Percentiles rank a stretch among this genome's conserved stretches.
Evolutionary conservation across 352 stramenopile species (phyloP).

Genomic region (Phytophthora quininea): DNA sequence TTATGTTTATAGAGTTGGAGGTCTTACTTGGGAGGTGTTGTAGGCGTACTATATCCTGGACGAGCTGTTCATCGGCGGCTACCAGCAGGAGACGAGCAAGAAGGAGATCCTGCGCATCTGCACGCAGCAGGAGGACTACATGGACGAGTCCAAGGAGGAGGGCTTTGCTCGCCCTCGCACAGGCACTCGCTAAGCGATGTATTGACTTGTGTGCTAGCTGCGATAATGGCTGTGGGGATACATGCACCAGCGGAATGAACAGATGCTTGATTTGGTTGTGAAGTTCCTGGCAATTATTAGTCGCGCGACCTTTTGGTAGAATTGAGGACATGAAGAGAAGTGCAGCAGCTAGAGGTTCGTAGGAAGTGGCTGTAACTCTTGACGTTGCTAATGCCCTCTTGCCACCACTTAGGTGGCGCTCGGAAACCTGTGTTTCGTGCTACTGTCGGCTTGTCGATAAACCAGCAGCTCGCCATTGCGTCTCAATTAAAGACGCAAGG

Average conservation of each 20-base stretch:
- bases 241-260: slow-evolving; percentile 16
- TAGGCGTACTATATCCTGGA: slow-evolving; percentile 99
- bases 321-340: neutral
- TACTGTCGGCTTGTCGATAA: slow-evolving; percentile 64
- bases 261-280: slow-evolving; percentile 2
- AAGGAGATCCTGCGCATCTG: slow-evolving; percentile 90
- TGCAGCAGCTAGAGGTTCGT: neutral
- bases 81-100: slow-evolving; percentile 97
- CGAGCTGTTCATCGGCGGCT: slow-evolving; percentile 98
- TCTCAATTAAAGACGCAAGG: slow-evolving; percentile 53
- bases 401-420: slow-evolving; percentile 8
- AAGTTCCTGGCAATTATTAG: too few species aligned
- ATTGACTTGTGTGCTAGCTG: neutral
- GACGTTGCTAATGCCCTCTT: slow-evolving; percentile 5
- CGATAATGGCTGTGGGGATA: neutral
- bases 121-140: slow-evolving; percentile 91
- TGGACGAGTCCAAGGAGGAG: slow-evolving; percentile 90
- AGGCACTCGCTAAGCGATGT: slow-evolving; percentile 52
- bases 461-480: slow-evolving; percentile 67
- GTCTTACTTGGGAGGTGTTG: too few species aligned
- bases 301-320: too few species aligned
- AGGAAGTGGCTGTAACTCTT: too few species aligned
- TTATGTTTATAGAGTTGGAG: neutral
- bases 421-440: slow-evolving; percentile 73
- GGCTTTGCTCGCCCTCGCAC: slow-evolving; percentile 71